A percentile compares a stretch with the other conserved stretches of the same genome.
Conservation (phyloP, 805 yeast genomes). For the Maudiozyma serrabonitensis region DNA sequence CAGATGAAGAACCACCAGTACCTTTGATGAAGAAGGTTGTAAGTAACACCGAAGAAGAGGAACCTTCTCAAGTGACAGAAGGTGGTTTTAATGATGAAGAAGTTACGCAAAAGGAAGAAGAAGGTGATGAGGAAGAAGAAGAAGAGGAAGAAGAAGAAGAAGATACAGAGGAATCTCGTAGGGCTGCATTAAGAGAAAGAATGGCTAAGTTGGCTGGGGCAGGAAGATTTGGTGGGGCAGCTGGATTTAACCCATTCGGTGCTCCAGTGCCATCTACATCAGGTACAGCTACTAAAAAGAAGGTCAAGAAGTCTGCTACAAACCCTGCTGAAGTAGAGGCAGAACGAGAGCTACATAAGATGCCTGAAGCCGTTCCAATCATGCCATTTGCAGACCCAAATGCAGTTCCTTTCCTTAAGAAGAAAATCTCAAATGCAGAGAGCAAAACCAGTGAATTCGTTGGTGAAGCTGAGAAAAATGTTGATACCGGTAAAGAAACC, state of each 20-base stretch:
- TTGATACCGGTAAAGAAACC: not conserved
- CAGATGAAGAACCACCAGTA: not conserved
- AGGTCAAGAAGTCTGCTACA: constrained; percentile 9
- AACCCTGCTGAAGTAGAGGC: constrained; percentile 11
- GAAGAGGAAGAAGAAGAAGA: constrained; percentile 49
- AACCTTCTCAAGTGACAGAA: not conserved
- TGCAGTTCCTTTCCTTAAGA: constrained; percentile 21
- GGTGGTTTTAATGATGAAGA: not conserved
- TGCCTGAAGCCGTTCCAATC: constrained; percentile 38
- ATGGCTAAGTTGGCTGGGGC: constrained; percentile 94
- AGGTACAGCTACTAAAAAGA: constrained; percentile 14
- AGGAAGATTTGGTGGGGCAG: constrained; percentile 54
- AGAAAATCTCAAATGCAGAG: constrained; percentile 5
- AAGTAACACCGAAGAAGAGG: not conserved
- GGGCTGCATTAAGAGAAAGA: constrained; percentile 73
- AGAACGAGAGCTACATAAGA: constrained; percentile 11
- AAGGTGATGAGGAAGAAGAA: constrained; percentile 33
- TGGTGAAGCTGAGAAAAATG: not conserved
- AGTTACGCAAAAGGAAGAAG: constrained; percentile 5
- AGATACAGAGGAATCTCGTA: constrained; percentile 66
- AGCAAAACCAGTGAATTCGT: not conserved
- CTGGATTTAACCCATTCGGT: constrained; percentile 37
- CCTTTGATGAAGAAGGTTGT: not conserved
- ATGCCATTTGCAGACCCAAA: constrained; percentile 41
- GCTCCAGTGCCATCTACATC: constrained; percentile 19